Evolutionary conservation across 371 early-diverging fungal genomes (phyloP), one percentile per base, ranked within the genome.

Genomic region (Rhizopus arrhizus): DNA sequence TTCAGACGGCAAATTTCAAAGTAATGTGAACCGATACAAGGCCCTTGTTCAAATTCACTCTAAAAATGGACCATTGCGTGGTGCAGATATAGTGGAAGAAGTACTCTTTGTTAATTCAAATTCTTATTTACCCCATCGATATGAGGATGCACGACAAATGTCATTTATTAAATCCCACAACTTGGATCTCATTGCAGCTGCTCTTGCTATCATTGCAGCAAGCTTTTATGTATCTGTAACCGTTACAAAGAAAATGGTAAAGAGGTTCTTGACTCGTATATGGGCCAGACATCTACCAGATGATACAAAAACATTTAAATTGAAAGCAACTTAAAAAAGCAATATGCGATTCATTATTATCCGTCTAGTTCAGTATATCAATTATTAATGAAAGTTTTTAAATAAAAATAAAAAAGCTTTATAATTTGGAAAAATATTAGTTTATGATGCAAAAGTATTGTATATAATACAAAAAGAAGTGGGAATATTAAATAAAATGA

Each of bases 21-120:
- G 12, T 2, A 53, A 12, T 61, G 56, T 4, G 45, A 43, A 61
- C 4, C 51, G 66, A 1, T 66, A 62, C 52, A 56, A 65, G 47
- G 64, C 61, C 5, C 35, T 74, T 11, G 60, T 70, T 0, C 77
- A 77, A 47, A 61, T 74, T 9, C 53, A 61, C 35, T 60, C 72
- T 9, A 22, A 15, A 32, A 16, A 56, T 56, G 56, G 32, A 16
- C n/a, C 33, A 5, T 15, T 56, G 6, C 28, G 34, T 9, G 56
- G 43, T 31, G 77, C 74, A 5, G 66, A 71, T 52, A 35, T 67
- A 1, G 53, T 73, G 12, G 77, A 77, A 53, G 77, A 77, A 53
- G 74, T 69, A 0, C 16, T 66, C 8, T 45, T 56, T 56, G 45
- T 56, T n/a, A 33, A 63, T 13, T 45, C 53, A 33, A n/a, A 54